Evolutionary conservation across 2,329 filamentous ascomycete genomes (phyloP).

Genomic region (Ceratocystis cubensis): DNA sequence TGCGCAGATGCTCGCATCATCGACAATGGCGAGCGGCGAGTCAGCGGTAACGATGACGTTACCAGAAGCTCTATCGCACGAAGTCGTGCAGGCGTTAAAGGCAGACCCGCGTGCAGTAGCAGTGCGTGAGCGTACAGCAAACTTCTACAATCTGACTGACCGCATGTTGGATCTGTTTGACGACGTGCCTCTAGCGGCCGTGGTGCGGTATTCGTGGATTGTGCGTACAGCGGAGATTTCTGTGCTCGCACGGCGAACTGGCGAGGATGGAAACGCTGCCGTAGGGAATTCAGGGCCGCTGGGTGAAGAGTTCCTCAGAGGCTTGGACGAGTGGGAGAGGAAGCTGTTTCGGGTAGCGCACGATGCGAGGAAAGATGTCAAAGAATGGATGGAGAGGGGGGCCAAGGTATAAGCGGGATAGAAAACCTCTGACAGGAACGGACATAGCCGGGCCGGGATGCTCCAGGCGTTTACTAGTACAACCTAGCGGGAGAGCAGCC

Average conservation of each 20-base stretch:
- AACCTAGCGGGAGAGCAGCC: neutral
- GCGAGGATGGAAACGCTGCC: slow-evolving; percentile 42
- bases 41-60: slow-evolving; percentile 66
- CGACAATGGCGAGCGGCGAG: slow-evolving; percentile 35
- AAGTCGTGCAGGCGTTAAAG: slow-evolving; percentile 79
- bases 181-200: slow-evolving; percentile 61
- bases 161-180: slow-evolving; percentile 85
- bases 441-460: neutral
- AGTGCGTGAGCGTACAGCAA: slow-evolving; percentile 65
- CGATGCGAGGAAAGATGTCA: slow-evolving; percentile 57
- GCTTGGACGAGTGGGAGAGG: slow-evolving; percentile 82
- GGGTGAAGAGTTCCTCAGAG: slow-evolving; percentile 72
- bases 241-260: slow-evolving; percentile 75
- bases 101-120: slow-evolving; percentile 81
- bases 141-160: slow-evolving; percentile 79
- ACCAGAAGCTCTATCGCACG: slow-evolving; percentile 60
- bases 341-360: slow-evolving; percentile 61
- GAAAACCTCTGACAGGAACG: neutral
- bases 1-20: slow-evolving; percentile 79
- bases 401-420: slow-evolving; percentile 27
- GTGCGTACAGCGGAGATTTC: slow-evolving; percentile 69
- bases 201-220: slow-evolving; percentile 68
- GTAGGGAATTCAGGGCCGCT: slow-evolving; percentile 26
- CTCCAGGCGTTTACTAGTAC: neutral
- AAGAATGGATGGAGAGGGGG: slow-evolving; percentile 55